A percentile compares a stretch with the other conserved stretches of the same genome.
These are phyloP conservation scores for Tympanopsis confertula DNA, from an alignment of 2,329 filamentous ascomycete genomes.

Conservation along the genomic window DNA sequence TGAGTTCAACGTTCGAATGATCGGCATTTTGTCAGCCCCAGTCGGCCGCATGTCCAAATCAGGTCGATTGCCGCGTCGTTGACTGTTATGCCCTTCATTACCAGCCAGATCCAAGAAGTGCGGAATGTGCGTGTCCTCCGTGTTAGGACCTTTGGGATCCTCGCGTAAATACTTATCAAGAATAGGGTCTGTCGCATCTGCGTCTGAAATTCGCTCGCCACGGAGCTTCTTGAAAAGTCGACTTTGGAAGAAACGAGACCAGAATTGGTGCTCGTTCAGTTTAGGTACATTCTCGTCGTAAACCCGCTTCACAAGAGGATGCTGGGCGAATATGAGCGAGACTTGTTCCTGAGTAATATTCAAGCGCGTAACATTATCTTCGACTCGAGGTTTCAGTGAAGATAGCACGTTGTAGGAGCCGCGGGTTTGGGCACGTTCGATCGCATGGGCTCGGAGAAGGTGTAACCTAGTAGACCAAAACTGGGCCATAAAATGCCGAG, in stretches of 20 bases:
- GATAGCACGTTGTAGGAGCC: slow-evolving; percentile 67
- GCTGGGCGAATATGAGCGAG: slow-evolving; percentile 60
- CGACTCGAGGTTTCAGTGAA: slow-evolving; percentile 52
- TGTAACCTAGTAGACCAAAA: slow-evolving; percentile 64
- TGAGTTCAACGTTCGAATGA: slow-evolving; percentile 78
- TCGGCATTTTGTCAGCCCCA: slow-evolving; percentile 66
- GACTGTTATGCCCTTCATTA: slow-evolving; percentile 87
- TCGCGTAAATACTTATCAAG: slow-evolving; percentile 77
- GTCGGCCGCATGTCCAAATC: slow-evolving; percentile 81
- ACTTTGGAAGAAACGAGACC: slow-evolving; percentile 88
- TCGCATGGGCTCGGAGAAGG: slow-evolving; percentile 57
- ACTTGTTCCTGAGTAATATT: slow-evolving; percentile 63
- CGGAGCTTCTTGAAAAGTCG: slow-evolving; percentile 81
- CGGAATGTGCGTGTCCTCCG: slow-evolving; percentile 57
- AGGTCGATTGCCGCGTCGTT: slow-evolving; percentile 69
- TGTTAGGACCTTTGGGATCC: slow-evolving; percentile 46
- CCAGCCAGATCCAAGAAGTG: slow-evolving; percentile 85
- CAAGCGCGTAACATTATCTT: slow-evolving; percentile 50
- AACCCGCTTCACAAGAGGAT: slow-evolving; percentile 56
- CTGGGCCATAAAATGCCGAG: slow-evolving; percentile 53
- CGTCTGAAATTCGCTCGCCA: slow-evolving; percentile 73
- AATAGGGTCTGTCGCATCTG: slow-evolving; percentile 64
- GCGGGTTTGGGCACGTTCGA: slow-evolving; percentile 51
- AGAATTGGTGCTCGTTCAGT: slow-evolving; percentile 70
- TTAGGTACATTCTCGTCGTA: slow-evolving; percentile 83